Evolutionary conservation across 257 asterid species (phyloP).

Genomic region (Nicotiana knightiana): DNA sequence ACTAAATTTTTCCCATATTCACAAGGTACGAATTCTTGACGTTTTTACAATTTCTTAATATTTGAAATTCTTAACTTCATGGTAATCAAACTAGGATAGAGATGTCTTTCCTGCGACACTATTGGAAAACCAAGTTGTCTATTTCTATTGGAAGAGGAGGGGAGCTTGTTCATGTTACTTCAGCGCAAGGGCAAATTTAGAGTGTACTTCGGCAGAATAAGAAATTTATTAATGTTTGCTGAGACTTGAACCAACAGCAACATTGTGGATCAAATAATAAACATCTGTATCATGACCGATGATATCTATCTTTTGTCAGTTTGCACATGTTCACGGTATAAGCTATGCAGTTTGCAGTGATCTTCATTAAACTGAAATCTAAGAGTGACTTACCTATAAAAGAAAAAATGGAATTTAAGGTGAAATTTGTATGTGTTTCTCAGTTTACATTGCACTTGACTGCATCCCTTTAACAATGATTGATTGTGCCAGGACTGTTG

Average conservation of each 20-base stretch:
- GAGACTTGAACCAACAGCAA: slow-evolving; percentile 4
- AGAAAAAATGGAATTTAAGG: not conserved
- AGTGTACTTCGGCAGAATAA: not conserved
- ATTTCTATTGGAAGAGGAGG: not conserved
- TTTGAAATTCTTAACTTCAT: not conserved
- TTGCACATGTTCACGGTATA: not conserved
- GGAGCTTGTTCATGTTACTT: not conserved
- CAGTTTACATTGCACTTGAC: not conserved
- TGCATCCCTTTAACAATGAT: slow-evolving; percentile 17
- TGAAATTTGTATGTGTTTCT: not conserved
- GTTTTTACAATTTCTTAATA: not conserved
- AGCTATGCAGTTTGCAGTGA: not conserved
- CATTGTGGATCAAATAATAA: not conserved
- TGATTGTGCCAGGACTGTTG: slow-evolving; percentile 78
- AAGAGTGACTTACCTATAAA: not conserved
- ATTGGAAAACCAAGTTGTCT: not conserved
- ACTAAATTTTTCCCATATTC: not conserved
- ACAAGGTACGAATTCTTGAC: not conserved
- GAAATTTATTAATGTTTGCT: not conserved
- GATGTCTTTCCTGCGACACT: not conserved
- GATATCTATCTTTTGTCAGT: not conserved
- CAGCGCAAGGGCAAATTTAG: not conserved
- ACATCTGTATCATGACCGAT: not conserved
- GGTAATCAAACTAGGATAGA: not conserved
- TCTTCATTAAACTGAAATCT: not conserved